These are phyloP conservation scores for Pseudocercospora fuligena DNA, from an alignment of 2,329 filamentous ascomycete genomes.

Conservation along the genomic window DNA sequence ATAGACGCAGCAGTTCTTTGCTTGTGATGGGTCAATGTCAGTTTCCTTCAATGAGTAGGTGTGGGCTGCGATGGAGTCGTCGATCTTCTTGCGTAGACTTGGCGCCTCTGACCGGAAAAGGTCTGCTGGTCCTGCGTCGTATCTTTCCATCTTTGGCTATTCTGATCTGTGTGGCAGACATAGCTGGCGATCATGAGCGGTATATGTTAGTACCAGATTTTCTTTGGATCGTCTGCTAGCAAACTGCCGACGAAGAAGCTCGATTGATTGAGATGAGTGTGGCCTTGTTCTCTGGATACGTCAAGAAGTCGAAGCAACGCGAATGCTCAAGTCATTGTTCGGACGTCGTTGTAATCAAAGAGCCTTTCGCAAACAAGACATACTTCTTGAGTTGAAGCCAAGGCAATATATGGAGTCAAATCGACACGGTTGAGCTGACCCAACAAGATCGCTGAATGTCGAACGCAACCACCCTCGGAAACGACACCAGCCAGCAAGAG, in stretches of 20 bases:
- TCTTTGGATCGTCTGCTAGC: too few species aligned
- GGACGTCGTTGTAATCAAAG: too few species aligned
- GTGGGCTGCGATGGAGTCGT: background rate
- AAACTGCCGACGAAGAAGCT: too few species aligned
- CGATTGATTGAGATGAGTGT: too few species aligned
- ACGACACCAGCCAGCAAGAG: background rate
- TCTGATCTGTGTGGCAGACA: background rate
- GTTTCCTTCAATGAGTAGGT: background rate
- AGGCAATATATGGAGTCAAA: background rate
- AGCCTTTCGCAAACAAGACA: too few species aligned
- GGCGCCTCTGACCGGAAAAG: background rate
- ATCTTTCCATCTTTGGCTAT: background rate
- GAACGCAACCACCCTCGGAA: background rate
- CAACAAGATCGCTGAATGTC: background rate
- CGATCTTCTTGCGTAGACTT: background rate
- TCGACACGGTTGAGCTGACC: background rate
- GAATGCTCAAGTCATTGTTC: too few species aligned
- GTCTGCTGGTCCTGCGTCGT: background rate
- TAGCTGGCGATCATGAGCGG: background rate
- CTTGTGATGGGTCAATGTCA: background rate
- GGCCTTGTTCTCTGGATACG: too few species aligned
- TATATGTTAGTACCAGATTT: too few species aligned
- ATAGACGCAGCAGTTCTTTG: background rate
- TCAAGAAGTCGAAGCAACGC: too few species aligned
- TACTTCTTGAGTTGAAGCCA: too few species aligned